Conservation (phyloP, 306 rosid genomes). For the Sicyos baderoa region DNA sequence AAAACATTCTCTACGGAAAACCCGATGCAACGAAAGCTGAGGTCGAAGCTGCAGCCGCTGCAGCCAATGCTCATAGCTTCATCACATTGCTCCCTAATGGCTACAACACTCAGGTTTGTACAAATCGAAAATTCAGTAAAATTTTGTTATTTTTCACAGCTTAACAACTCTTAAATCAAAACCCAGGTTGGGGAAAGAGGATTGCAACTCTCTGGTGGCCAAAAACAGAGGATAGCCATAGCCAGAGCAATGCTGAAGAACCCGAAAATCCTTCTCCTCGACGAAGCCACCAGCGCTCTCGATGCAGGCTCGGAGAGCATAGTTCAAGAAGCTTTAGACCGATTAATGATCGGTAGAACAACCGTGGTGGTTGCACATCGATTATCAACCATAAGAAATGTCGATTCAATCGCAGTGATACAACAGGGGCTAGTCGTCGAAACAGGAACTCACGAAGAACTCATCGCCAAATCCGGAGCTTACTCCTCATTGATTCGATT, state of each 20-base stretch:
- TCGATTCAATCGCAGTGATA: slow-evolving; percentile 80
- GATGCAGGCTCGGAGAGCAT: slow-evolving; percentile 95
- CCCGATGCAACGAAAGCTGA: slow-evolving; percentile 78
- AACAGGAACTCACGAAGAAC: slow-evolving; percentile 90
- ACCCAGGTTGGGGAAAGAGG: slow-evolving; percentile 92
- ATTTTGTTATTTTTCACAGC: neutral
- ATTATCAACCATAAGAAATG: slow-evolving; percentile 79
- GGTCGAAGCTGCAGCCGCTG: slow-evolving; percentile 76
- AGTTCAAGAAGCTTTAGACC: slow-evolving; percentile 94
- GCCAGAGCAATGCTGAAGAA: slow-evolving; percentile 95
- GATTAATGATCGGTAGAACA: slow-evolving; percentile 91
- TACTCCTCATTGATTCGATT: slow-evolving; percentile 79
- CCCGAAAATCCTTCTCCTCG: slow-evolving; percentile 86
- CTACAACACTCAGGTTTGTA: slow-evolving; percentile 80
- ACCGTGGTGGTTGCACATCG: slow-evolving; percentile 95
- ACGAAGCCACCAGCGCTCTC: slow-evolving; percentile 97
- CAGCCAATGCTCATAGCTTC: slow-evolving; percentile 98
- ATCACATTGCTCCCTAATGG: slow-evolving; percentile 80
- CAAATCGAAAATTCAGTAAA: too few species aligned
- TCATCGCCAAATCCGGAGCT: slow-evolving; percentile 70
- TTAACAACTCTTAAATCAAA: neutral
- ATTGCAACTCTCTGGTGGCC: slow-evolving; percentile 92
- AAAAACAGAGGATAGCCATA: slow-evolving; percentile 95
- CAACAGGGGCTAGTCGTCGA: slow-evolving; percentile 94
- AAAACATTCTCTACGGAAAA: slow-evolving; percentile 86